Evolutionary conservation across 768 basidiomycete genomes (phyloP).

Genomic region (Coprinopsis cinerea): DNA sequence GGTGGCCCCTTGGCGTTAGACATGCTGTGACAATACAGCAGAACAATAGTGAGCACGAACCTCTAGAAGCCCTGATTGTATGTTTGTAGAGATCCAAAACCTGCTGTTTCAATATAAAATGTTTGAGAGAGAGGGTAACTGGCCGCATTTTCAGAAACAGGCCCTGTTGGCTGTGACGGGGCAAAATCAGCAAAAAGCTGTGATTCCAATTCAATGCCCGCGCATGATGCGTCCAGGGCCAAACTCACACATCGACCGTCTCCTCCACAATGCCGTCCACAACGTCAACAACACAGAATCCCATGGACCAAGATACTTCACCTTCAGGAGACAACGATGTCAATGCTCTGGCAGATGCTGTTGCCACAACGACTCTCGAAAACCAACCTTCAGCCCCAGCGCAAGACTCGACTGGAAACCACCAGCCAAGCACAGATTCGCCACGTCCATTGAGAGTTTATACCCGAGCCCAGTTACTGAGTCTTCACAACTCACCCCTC

Average conservation of each 20-base stretch:
- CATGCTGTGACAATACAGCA: conserved; percentile 1
- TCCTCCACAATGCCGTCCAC: conserved; percentile 18
- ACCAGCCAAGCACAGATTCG: conserved; percentile 15
- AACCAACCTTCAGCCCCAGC: conserved; percentile 7
- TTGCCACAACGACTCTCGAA: conserved; percentile 17
- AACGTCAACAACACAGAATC: conserved; percentile 12
- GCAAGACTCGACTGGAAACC: conserved; percentile 21
- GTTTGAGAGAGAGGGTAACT: conserved; percentile 48
- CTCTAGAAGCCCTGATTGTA: conserved; percentile 63
- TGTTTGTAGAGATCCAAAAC: conserved; percentile 59
- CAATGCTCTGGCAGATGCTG: conserved; percentile 6
- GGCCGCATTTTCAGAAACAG: conserved; percentile 20
- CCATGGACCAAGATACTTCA: not conserved
- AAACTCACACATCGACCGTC: conserved; percentile 13
- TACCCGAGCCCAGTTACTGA: conserved; percentile 61
- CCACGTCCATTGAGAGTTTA: conserved; percentile 56
- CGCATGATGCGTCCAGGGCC: conserved; percentile 17
- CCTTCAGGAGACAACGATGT: not conserved
- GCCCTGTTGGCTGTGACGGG: not conserved
- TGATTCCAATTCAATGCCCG: conserved; percentile 38
- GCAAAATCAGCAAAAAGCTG: conserved; percentile 8
- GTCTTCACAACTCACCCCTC: conserved; percentile 68
- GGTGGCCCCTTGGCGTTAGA: conserved; percentile 3
- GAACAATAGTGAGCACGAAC: conserved; percentile 29
- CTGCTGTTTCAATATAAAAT: conserved; percentile 66